phyloP scores from a whole-genome alignment of 768 basidiomycete species.

The Boletus rufocinnamomeus region DNA sequence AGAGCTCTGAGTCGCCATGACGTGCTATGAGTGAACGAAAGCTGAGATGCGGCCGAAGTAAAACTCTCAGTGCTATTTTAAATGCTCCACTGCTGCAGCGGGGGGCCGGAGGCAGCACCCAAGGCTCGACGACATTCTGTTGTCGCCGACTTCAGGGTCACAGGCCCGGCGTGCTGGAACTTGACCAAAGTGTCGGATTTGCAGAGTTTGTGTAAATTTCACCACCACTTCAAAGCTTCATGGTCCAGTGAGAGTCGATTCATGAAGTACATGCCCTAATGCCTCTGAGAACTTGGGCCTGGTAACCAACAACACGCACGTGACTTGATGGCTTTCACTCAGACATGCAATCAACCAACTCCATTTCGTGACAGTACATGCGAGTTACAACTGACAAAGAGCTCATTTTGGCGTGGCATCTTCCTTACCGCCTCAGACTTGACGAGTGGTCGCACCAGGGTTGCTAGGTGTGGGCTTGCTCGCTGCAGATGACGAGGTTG shows the following conservation, averaged over 20 bases:
- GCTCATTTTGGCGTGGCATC: not conserved
- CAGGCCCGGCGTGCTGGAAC: not conserved
- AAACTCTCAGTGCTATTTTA: not conserved
- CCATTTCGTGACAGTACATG: conserved; percentile 25
- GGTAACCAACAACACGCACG: not conserved
- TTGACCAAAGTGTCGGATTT: not conserved
- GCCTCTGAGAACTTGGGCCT: not conserved
- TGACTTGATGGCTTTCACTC: conserved; percentile 11
- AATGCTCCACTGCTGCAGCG: not conserved
- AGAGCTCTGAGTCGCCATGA: not conserved
- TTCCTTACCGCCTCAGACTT: conserved; percentile 3
- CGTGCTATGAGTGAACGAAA: not conserved
- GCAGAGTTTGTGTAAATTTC: not conserved
- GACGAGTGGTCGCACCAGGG: not conserved
- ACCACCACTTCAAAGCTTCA: not conserved
- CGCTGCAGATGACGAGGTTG: not conserved
- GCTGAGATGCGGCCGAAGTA: not conserved
- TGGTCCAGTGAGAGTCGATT: not conserved
- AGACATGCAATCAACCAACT: conserved; percentile 29
- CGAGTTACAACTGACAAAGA: conserved; percentile 16
- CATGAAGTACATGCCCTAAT: too few relatives aligned
- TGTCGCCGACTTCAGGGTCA: too few relatives aligned
- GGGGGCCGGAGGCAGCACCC: too few relatives aligned
- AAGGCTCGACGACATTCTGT: not conserved
- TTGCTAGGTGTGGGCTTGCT: conserved; percentile 1